Evolutionary conservation across 83 land plant species (phyloP), one percentile per base, ranked within the genome.

Genomic region (Thuja plicata): DNA sequence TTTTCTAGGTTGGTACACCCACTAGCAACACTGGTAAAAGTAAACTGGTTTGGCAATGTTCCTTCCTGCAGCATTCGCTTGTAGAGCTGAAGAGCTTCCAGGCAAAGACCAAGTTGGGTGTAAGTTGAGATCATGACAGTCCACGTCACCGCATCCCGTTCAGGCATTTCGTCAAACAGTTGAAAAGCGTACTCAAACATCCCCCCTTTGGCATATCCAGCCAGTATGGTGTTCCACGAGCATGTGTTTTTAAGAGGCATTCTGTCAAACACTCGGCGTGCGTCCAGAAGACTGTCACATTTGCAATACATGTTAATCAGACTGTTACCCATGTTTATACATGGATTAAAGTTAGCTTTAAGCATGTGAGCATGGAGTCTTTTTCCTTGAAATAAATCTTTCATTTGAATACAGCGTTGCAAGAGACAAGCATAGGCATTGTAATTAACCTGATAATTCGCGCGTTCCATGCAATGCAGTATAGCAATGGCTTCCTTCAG

Each of bases 231-330:
- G 4, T 54, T 54, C 80, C 80, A 77, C 38, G 80, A 77, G 38
- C 80, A 77, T 38, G 38, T 77, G 21, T 77, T 77, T 77, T 77
- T 77, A 41, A 77, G 41, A 35, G 80, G 80, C 80, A 77, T 77
- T 77, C 1, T 77, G 57, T 54, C 57, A 16, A 54, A 54, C 19
- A 54, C 57, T 15, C 17, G 57, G 57, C 19, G 57, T 54, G 80
- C 80, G 1, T 77, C 80, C 6, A 77, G 19, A 21, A 77, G 80
- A 77, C 80, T 77, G 40, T 17, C 80, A 77, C 80, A 77, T 77
- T 77, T 77, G 41, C 40, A 35, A 77, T 77, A 77, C 80, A 77
- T 77, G 80, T 77, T 35, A 15, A 77, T 77, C 11, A 77, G 80
- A 77, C 38, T 35, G 80, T 77, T 77, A 9, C 80, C 80, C 35